These are phyloP conservation scores for Avena sativa DNA, from an alignment of 176 grass and related monocot genomes.

Conservation along the genomic window DNA sequence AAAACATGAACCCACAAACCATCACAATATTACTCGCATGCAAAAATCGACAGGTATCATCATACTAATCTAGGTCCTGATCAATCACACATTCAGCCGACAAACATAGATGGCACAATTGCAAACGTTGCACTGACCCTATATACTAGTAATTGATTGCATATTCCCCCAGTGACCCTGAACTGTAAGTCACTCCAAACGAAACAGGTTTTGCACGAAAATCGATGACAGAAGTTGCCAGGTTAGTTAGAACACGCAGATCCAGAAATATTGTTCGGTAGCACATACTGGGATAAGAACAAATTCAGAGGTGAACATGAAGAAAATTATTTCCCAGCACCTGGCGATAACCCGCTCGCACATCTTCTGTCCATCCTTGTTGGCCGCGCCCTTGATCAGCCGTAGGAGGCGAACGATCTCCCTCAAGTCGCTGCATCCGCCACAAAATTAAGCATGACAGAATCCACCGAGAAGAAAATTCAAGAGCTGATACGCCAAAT, in stretches of 20 bases:
- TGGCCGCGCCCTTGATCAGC: slow-evolving; percentile 67
- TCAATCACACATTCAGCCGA: not conserved
- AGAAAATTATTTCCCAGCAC: slow-evolving; percentile 1
- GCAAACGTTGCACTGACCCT: not conserved
- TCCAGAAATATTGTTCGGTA: not conserved
- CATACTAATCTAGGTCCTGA: not conserved
- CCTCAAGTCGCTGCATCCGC: slow-evolving; percentile 62
- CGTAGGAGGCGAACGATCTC: slow-evolving; percentile 61
- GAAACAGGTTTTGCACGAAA: not conserved
- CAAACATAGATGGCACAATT: not conserved
- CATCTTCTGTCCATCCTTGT: slow-evolving; percentile 67
- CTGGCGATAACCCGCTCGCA: slow-evolving; percentile 60
- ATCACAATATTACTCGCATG: not conserved
- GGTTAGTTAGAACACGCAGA: not conserved
- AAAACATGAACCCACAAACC: not conserved
- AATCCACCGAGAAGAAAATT: not conserved
- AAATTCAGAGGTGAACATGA: not conserved
- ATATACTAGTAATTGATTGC: not conserved
- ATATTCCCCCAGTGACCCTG: not conserved
- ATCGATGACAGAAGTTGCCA: not conserved
- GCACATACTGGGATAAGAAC: not conserved
- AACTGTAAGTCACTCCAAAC: not conserved
- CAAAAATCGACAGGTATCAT: not conserved
- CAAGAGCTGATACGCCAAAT: not conserved
- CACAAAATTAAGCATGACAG: not conserved